A percentile compares a stretch with the other conserved stretches of the same genome.
phyloP scores from a whole-genome alignment of 208 protist genomes.

The Sergeia podlipaevii region DNA sequence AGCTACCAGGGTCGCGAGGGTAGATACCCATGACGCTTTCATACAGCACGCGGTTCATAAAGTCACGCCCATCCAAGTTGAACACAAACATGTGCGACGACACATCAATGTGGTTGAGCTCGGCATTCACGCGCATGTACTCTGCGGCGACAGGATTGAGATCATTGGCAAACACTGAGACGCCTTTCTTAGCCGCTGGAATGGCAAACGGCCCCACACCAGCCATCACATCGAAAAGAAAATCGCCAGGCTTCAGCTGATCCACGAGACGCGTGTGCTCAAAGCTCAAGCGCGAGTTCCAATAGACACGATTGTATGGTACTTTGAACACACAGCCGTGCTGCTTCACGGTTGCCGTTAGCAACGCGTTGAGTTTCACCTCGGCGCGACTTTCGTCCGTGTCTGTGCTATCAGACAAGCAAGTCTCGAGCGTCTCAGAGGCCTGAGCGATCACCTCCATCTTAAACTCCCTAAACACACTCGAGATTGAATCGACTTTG shows the following conservation, averaged over 20 bases:
- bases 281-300: conserved; percentile 95
- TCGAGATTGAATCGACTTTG: conserved; percentile 95
- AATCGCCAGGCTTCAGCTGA: conserved; percentile 58
- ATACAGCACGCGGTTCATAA: conserved; percentile 84
- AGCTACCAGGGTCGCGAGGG: background rate
- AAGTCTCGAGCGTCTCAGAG: conserved; percentile 4
- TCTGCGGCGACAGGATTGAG: conserved; percentile 94
- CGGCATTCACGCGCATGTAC: conserved; percentile 89
- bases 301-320: conserved; percentile 97
- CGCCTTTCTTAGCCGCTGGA: conserved; percentile 85
- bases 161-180: conserved; percentile 95
- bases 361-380: conserved; percentile 27
- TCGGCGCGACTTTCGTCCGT: too few relatives aligned
- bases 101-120: conserved; percentile 77
- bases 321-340: conserved; percentile 93
- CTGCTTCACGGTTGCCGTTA: conserved; percentile 86
- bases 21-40: conserved; percentile 17
- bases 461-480: conserved; percentile 95
- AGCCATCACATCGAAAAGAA: conserved; percentile 95
- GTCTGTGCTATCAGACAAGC: conserved; percentile 1
- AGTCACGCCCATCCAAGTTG: conserved; percentile 95
- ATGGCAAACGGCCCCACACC: conserved; percentile 98
- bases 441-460: conserved; percentile 96
- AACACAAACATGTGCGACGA: conserved; percentile 58
- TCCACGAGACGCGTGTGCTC: conserved; percentile 94